Conservation (phyloP, 768 basidiomycete genomes). For the Hemileccinum impolitum region DNA sequence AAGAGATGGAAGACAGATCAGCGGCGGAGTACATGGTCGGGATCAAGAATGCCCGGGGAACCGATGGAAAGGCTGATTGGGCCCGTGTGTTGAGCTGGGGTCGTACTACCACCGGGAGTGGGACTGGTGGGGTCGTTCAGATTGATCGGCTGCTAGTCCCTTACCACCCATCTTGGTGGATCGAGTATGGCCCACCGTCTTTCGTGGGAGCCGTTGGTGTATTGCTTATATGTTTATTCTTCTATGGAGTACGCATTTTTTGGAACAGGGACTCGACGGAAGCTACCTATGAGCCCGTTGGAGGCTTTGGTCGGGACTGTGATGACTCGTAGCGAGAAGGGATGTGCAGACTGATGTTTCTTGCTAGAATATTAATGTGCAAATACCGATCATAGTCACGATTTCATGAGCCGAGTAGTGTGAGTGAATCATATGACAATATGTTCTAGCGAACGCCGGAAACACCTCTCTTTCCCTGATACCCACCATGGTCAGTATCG, state of each 20-base stretch:
- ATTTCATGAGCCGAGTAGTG: conserved; percentile 3
- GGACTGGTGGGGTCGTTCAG: conserved; percentile 84
- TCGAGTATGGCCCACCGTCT: conserved; percentile 68
- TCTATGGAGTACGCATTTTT: conserved; percentile 64
- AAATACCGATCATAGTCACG: conserved; percentile 2
- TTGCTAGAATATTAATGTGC: conserved; percentile 8
- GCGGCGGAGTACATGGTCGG: conserved; percentile 54
- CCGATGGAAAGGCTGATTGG: conserved; percentile 59
- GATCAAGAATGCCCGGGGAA: conserved; percentile 70
- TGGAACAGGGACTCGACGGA: conserved; percentile 78
- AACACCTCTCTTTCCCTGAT: conserved; percentile 4
- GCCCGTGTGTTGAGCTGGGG: conserved; percentile 70
- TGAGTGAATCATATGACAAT: conserved; percentile 31
- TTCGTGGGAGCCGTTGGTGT: conserved; percentile 59
- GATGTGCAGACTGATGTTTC: conserved; percentile 20
- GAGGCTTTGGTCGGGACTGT: conserved; percentile 67
- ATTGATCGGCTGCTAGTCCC: conserved; percentile 83
- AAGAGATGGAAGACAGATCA: conserved; percentile 42
- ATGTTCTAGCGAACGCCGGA: not conserved
- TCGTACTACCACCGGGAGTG: conserved; percentile 65
- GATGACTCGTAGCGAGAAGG: conserved; percentile 27
- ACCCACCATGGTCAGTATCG: conserved; percentile 26
- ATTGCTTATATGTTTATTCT: conserved; percentile 61
- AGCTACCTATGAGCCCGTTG: conserved; percentile 87
- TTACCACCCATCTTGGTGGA: conserved; percentile 85